Evolutionary conservation across 1,284 basidiomycete species (phyloP).

Genomic region (Leccinum fallax): DNA sequence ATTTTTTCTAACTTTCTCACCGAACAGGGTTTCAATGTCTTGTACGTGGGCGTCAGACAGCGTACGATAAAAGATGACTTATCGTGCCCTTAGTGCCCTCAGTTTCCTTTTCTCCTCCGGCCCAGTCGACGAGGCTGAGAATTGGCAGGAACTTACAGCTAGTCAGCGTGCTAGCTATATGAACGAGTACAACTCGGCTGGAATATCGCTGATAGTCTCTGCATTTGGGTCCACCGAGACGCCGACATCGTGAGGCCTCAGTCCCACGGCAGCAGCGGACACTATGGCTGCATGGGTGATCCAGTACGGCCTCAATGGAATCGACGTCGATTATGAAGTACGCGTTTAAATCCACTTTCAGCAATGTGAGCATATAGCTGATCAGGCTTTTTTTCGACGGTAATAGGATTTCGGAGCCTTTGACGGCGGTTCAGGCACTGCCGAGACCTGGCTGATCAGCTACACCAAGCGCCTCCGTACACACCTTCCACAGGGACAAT

Average conservation of each 20-base stretch:
- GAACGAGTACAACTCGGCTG: conserved; percentile 53
- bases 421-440: conserved; percentile 41
- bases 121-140: conserved; percentile 51
- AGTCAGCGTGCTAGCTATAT: conserved; percentile 46
- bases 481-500: conserved; percentile 40
- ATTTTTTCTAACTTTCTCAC: conserved; percentile 3
- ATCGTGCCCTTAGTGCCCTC: conserved; percentile 40
- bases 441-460: conserved; percentile 46
- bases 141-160: conserved; percentile 45
- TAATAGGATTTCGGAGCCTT: conserved; percentile 50
- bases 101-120: conserved; percentile 53
- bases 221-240: conserved; percentile 49
- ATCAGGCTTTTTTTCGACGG: neutral
- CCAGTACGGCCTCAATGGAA: conserved; percentile 52
- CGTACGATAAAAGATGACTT: neutral
- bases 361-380: neutral
- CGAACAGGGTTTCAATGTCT: conserved; percentile 44
- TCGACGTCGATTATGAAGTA: conserved; percentile 62
- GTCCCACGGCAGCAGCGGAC: conserved; percentile 45
- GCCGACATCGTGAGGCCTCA: conserved; percentile 47
- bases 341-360: neutral
- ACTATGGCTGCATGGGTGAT: conserved; percentile 53
- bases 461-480: conserved; percentile 44
- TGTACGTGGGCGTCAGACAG: conserved; percentile 25
- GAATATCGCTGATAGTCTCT: conserved; percentile 59